These are phyloP conservation scores for Oryza nivara DNA, from an alignment of 176 grass and related monocot species.

Conservation along the genomic window DNA sequence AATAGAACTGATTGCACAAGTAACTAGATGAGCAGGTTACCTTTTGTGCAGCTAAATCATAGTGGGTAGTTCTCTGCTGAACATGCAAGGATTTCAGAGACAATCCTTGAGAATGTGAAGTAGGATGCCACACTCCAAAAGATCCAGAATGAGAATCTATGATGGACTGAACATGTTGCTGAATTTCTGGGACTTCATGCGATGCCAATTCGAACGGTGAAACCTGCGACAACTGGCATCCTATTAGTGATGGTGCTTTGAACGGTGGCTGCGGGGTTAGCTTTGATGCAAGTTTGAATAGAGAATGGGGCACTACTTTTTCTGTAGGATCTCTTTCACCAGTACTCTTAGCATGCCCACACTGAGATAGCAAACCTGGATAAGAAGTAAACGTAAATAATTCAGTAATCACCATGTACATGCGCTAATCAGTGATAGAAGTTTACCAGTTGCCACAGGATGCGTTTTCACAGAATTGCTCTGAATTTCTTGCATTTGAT, in stretches of 20 bases:
- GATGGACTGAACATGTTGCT: background rate
- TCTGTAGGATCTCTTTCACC: background rate
- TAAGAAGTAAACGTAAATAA: constrained; percentile 12
- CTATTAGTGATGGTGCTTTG: background rate
- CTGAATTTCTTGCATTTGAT: constrained; percentile 7
- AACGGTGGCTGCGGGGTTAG: background rate
- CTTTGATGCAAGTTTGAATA: constrained; percentile 3
- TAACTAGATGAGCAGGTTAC: background rate
- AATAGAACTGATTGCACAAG: background rate
- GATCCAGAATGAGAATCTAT: constrained; percentile 11
- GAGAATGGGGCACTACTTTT: constrained; percentile 4
- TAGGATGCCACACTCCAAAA: background rate
- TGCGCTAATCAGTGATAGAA: background rate
- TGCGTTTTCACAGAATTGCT: constrained; percentile 5
- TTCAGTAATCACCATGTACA: background rate
- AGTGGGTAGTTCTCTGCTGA: background rate
- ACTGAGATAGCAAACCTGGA: constrained; percentile 9
- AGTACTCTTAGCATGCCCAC: background rate
- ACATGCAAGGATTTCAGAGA: background rate
- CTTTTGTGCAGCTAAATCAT: constrained; percentile 25
- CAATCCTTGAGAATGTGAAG: background rate
- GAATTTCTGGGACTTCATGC: constrained; percentile 15
- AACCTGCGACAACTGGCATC: background rate
- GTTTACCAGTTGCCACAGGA: constrained; percentile 25
- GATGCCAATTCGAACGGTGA: background rate